Conservation (phyloP, 2,329 filamentous ascomycete species). For the Apiospora pterosperma region DNA sequence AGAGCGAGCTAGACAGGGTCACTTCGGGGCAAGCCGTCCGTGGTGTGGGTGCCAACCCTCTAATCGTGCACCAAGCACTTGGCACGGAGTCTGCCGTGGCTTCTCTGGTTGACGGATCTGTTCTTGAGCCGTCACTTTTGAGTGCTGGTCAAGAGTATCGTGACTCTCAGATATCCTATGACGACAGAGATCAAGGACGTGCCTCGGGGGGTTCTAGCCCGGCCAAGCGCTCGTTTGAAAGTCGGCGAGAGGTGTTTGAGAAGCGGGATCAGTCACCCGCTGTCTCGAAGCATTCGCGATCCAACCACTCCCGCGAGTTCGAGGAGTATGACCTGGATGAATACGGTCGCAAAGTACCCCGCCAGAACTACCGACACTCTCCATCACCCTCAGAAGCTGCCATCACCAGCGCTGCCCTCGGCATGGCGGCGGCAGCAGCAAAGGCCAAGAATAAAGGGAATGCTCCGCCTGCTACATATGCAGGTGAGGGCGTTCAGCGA, state of each 20-base stretch:
- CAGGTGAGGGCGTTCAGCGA: constrained; percentile 50
- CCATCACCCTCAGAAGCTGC: constrained; percentile 56
- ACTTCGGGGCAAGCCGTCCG: constrained; percentile 68
- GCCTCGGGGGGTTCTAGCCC: constrained; percentile 34
- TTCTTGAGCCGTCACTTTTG: constrained; percentile 64
- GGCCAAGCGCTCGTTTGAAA: constrained; percentile 36
- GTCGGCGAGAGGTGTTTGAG: constrained; percentile 30
- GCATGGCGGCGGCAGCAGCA: constrained; percentile 44
- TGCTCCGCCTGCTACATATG: constrained; percentile 31
- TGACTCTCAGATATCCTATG: constrained; percentile 28
- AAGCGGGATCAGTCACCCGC: constrained; percentile 20
- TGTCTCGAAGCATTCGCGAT: constrained; percentile 7
- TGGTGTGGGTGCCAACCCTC: constrained; percentile 68
- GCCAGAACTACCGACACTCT: constrained; percentile 40
- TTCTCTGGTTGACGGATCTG: constrained; percentile 76
- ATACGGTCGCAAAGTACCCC: constrained; percentile 52
- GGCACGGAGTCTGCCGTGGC: constrained; percentile 88
- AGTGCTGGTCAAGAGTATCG: constrained; percentile 51
- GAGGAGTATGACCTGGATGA: constrained; percentile 57
- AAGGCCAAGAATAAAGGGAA: constrained; percentile 42
- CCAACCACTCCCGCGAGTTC: constrained; percentile 43
- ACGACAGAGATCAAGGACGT: constrained; percentile 13
- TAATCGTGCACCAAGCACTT: constrained; percentile 68
- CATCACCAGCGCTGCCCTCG: constrained; percentile 55
- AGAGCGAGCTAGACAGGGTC: constrained; percentile 56